phyloP scores from a whole-genome alignment of 768 basidiomycete species.

The Amanita phalloides region DNA sequence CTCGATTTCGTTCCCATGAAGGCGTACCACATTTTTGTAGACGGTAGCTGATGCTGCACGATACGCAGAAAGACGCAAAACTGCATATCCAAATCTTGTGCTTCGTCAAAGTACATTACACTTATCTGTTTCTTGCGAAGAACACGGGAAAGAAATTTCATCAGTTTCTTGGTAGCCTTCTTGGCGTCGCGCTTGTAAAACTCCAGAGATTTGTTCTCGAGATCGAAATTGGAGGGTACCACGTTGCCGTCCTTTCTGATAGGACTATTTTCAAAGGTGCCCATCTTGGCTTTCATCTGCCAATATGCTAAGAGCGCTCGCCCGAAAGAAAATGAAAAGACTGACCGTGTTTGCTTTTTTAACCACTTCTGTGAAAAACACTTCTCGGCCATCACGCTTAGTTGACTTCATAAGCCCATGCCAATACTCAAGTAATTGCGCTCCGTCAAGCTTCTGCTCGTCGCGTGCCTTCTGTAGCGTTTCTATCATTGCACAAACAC shows the following conservation, averaged over 20 bases:
- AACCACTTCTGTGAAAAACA: not conserved
- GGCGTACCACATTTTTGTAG: constrained; percentile 8
- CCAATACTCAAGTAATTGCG: not conserved
- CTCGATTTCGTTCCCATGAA: constrained; percentile 10
- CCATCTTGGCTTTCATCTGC: not conserved
- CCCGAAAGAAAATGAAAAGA: not conserved
- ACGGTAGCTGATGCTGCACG: constrained; percentile 2
- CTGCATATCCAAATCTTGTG: constrained; percentile 4
- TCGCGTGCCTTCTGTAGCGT: not conserved
- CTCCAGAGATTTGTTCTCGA: not conserved
- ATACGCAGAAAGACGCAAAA: constrained; percentile 9
- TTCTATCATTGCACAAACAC: no score
- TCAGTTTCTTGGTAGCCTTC: not conserved
- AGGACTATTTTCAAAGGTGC: not conserved
- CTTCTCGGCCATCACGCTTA: not conserved
- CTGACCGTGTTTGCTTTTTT: not conserved
- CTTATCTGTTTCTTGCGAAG: not conserved
- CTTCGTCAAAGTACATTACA: constrained; percentile 12
- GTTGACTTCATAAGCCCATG: not conserved
- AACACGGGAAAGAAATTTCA: not conserved
- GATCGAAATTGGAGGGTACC: not conserved
- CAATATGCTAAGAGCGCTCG: not conserved
- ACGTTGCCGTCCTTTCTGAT: not conserved
- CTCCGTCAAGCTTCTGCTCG: not conserved
- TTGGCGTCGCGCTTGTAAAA: not conserved